Base-by-base conservation (phyloP, 2,329 filamentous ascomycete species). In the Ophiocordyceps robertsii region DNA sequence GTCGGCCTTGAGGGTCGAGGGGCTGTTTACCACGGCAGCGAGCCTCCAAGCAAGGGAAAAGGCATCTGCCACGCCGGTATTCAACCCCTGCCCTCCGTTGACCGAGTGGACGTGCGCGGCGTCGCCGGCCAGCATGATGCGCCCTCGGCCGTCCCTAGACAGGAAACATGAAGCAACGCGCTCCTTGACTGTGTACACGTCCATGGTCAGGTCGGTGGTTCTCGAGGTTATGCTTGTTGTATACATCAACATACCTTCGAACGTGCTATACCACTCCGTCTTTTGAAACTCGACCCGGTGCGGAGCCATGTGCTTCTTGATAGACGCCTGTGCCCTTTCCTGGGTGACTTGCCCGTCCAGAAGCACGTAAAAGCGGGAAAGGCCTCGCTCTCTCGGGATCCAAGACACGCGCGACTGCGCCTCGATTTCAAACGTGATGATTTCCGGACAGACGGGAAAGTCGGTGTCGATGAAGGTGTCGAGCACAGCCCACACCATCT, bases 61-160 rank as follows among this genome's bases (percentile, higher is more conserved):
- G 0, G 72, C 70, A 51, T 77, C 73, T 6, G 70, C 67, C 29
- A 77, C 65, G 4, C 74, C 73, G 0, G 73, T 77, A 48, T 78
- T 78, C 49, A 77, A 63, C 0, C 75, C 74, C 47, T 77, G 73
- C 0, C 72, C 74, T 0, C 72, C 73, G 9, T 72, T 70, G 31
- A 72, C 70, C 1, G 64, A 72, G 44, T 76, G 71, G 3, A 72
- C 72, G 43, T 78, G 73, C 1, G 70, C 72, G 0, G 73, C 72
- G 43, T 78, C 75, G 3, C 74, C 74, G 7, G 68, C 71, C 0
- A 77, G 57, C 37, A 76, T 65, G 5, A 71, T 59, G 9, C 69
- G 63, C 4, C 68, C 70, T 5, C 52, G 48, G 9, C 66, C 64
- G 32, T 57, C 52, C 14, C 53, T 57, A 6, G 63, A 64, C 11